Percentiles rank a stretch among this genome's conserved stretches.
phyloP scores from a whole-genome alignment of 2,329 filamentous ascomycete genomes.

The Fusarium illudens region DNA sequence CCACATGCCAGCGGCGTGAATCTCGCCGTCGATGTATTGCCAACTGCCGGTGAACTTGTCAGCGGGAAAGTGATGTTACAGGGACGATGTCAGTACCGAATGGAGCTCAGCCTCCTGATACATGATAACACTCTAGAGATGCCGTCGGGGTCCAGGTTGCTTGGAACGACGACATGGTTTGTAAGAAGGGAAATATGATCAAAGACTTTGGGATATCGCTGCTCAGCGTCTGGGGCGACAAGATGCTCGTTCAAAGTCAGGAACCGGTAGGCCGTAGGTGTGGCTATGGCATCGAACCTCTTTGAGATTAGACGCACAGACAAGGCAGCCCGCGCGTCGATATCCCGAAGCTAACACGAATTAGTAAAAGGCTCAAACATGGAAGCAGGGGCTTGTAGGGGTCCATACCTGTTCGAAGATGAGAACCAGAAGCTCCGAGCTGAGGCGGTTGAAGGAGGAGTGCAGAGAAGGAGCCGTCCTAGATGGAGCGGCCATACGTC shows the following conservation, averaged over 20 bases:
- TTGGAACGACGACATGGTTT: slow-evolving; percentile 52
- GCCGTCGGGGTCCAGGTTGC: slow-evolving; percentile 50
- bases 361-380: slow-evolving; percentile 19
- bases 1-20: slow-evolving; percentile 43
- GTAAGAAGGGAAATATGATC: slow-evolving; percentile 51
- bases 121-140: slow-evolving; percentile 48
- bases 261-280: slow-evolving; percentile 53
- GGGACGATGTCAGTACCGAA: slow-evolving; percentile 47
- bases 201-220: slow-evolving; percentile 45
- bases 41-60: slow-evolving; percentile 45
- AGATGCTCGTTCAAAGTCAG: slow-evolving; percentile 51
- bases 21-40: slow-evolving; percentile 47
- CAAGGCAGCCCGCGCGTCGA: slow-evolving; percentile 47
- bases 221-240: slow-evolving; percentile 47
- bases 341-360: slow-evolving; percentile 49
- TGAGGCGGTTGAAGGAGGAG: slow-evolving; percentile 46
- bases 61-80: slow-evolving; percentile 3
- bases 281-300: slow-evolving; percentile 52
- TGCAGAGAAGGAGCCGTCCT: slow-evolving; percentile 6
- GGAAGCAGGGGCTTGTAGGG: not conserved
- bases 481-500: slow-evolving; percentile 36
- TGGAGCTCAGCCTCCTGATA: slow-evolving; percentile 49
- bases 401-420: slow-evolving; percentile 53
- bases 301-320: slow-evolving; percentile 50
- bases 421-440: slow-evolving; percentile 54